phyloP scores from a whole-genome alignment of 2,329 filamentous ascomycete species.

The Gaeumannomyces tritici region DNA sequence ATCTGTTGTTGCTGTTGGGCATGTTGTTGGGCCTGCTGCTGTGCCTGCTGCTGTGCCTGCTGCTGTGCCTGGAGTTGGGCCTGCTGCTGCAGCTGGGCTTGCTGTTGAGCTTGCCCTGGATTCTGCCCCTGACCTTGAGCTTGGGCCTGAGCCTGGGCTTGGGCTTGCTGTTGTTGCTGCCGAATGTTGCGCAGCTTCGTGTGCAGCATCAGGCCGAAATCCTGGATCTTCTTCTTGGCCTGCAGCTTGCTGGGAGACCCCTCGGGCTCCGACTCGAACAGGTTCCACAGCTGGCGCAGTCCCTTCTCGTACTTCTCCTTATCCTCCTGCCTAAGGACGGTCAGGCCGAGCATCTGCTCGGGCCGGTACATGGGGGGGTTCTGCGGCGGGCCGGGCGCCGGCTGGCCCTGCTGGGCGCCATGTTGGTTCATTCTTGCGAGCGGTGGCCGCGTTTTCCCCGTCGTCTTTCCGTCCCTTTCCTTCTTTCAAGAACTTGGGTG shows the following conservation, averaged over 20 bases:
- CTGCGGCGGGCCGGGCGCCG: slow-evolving; percentile 8
- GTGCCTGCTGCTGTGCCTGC: slow-evolving; percentile 9
- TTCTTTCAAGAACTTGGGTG: background rate
- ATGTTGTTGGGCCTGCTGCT: slow-evolving; percentile 11
- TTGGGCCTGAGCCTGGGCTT: slow-evolving; percentile 14
- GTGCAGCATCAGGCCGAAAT: slow-evolving; percentile 48
- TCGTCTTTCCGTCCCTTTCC: background rate
- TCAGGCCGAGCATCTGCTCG: slow-evolving; percentile 39
- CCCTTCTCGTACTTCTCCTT: slow-evolving; percentile 50
- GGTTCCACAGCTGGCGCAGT: slow-evolving; percentile 41
- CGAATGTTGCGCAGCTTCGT: slow-evolving; percentile 11
- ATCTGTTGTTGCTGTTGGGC: slow-evolving; percentile 11
- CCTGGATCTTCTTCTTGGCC: slow-evolving; percentile 47
- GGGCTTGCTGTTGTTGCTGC: slow-evolving; percentile 10
- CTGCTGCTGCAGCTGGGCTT: slow-evolving; percentile 7
- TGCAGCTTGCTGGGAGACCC: slow-evolving; percentile 38
- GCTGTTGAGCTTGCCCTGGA: slow-evolving; percentile 11
- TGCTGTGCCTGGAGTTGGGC: slow-evolving; percentile 9
- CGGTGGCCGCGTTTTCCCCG: background rate
- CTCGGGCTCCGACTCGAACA: slow-evolving; percentile 35
- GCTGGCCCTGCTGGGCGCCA: slow-evolving; percentile 10
- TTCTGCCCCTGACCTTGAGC: slow-evolving; percentile 12
- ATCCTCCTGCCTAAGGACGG: slow-evolving; percentile 42
- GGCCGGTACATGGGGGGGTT: slow-evolving; percentile 35
- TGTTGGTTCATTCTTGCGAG: slow-evolving; percentile 2